A percentile compares a stretch with the other conserved stretches of the same genome.
These are phyloP conservation scores for Sindora glabra DNA, from an alignment of 306 rosid species.

Conservation along the genomic window DNA sequence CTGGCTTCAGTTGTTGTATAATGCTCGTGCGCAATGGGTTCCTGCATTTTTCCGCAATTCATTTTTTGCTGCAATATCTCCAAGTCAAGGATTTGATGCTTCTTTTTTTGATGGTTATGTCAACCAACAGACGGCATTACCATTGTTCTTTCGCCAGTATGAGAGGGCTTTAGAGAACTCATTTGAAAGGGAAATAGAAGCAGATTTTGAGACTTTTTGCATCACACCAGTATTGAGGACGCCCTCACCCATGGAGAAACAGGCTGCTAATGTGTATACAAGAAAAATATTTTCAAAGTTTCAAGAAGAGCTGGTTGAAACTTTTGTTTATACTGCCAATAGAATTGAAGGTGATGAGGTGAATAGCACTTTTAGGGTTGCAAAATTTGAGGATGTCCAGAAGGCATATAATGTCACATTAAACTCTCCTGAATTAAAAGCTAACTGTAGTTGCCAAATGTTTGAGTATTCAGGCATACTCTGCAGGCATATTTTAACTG, in stretches of 20 bases:
- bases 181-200: slow-evolving; percentile 79
- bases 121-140: slow-evolving; percentile 75
- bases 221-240: slow-evolving; percentile 68
- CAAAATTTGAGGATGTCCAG: slow-evolving; percentile 80
- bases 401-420: slow-evolving; percentile 66
- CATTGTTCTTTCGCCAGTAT: slow-evolving; percentile 84
- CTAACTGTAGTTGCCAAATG: slow-evolving; percentile 89
- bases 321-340: slow-evolving; percentile 87
- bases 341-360: slow-evolving; percentile 79
- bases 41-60: slow-evolving; percentile 85
- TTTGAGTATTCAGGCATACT: slow-evolving; percentile 92
- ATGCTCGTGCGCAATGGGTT: slow-evolving; percentile 80
- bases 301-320: slow-evolving; percentile 93
- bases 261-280: slow-evolving; percentile 81
- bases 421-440: slow-evolving; percentile 70
- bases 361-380: slow-evolving; percentile 79
- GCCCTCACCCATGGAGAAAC: slow-evolving; percentile 96
- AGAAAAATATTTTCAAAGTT: slow-evolving; percentile 72
- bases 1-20: slow-evolving; percentile 72
- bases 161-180: slow-evolving; percentile 76
- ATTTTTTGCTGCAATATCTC: slow-evolving; percentile 74
- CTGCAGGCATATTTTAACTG: slow-evolving; percentile 85
- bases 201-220: slow-evolving; percentile 80
- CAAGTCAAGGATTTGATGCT: slow-evolving; percentile 61
- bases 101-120: slow-evolving; percentile 84